Conservation (phyloP, 1,284 basidiomycete species). For the Sporisorium exsertum region DNA sequence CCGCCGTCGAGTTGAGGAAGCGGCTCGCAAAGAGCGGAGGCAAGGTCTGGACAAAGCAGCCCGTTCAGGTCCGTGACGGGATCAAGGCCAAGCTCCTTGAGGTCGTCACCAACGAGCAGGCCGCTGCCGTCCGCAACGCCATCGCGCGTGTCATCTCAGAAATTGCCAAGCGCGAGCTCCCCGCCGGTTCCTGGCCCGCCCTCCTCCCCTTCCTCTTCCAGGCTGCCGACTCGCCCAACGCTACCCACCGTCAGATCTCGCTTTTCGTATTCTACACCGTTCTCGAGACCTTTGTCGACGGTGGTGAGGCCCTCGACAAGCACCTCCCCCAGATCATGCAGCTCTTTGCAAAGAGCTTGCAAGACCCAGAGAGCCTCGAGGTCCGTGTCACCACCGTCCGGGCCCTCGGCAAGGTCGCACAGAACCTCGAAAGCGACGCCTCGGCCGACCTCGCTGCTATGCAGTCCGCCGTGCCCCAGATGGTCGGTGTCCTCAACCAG, state of each 20-base stretch:
- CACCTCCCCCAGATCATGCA: slow-evolving; percentile 84
- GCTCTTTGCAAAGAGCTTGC: slow-evolving; percentile 82
- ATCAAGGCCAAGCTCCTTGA: slow-evolving; percentile 89
- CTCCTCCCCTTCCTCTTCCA: slow-evolving; percentile 89
- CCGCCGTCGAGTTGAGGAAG: slow-evolving; percentile 97
- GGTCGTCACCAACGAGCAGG: slow-evolving; percentile 81
- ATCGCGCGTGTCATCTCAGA: slow-evolving; percentile 92
- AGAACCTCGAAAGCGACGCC: slow-evolving; percentile 90
- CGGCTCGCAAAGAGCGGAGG: slow-evolving; percentile 84
- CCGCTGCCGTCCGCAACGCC: slow-evolving; percentile 79
- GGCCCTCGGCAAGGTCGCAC: slow-evolving; percentile 89
- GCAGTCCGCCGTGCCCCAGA: slow-evolving; percentile 87
- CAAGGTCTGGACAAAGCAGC: slow-evolving; percentile 83
- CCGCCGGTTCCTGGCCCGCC: slow-evolving; percentile 83
- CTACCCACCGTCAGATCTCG: slow-evolving; percentile 87
- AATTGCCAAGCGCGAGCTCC: slow-evolving; percentile 90
- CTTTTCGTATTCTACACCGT: slow-evolving; percentile 91
- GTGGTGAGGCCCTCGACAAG: slow-evolving; percentile 77
- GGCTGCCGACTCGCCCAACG: slow-evolving; percentile 79
- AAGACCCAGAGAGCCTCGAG: slow-evolving; percentile 88
- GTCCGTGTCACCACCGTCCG: slow-evolving; percentile 88
- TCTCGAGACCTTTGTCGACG: slow-evolving; percentile 89
- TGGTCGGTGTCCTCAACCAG: slow-evolving; percentile 90
- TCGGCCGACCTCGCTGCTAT: slow-evolving; percentile 90
- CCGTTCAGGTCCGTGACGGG: slow-evolving; percentile 79